Base-by-base conservation (phyloP, 1,284 basidiomycete genomes). In the Apiotrichum gracile region DNA sequence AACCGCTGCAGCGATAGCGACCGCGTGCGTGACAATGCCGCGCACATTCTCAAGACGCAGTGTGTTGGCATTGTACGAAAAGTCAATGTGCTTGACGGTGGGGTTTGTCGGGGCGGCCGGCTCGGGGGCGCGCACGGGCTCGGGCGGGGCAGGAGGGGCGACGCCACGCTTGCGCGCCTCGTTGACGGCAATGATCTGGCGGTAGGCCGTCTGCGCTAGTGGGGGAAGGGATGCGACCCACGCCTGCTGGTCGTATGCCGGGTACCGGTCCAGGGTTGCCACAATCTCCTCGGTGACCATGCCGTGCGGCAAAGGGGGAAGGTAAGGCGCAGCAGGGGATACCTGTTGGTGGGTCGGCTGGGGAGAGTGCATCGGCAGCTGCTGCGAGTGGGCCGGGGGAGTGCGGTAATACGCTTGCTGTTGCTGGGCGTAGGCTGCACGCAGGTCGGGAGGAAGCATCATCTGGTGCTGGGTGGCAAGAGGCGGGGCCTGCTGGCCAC, bases 211-310 rank as follows among this genome's bases (percentile, higher is more conserved):
- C 53, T 65, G 50, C 8, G 61, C 63, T 13, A 66, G 50, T 1
- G 67, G 63, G 1, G 64, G 60, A 1, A 75, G 61, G 1, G 66
- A 61, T 13, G 56, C 52, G 9, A 61, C 58, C 73, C 73, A 75
- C 2, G 63, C 61, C 52, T 66, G 62, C 55, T 68, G 69, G 48
- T 73, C 72, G 39, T 66, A 59, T 13, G 54, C 41, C 4, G 70
- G 67, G 52, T 75, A 75, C 47, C 66, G 62, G 22, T 61, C 55
- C 4, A 75, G 60, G 1, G 62, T 65, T 13, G 67, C 61, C 0
- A 73, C 73, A 9, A 75, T 61, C 33, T 73, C 70, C 39, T 70
- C 70, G 4, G 66, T 72, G 16, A 73, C 68, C 22, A 69, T 61
- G 12, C 70, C 68, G 14, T 57, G 63, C 0, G 70, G 72, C 17